Conservation (phyloP, 371 early-diverging fungal species). For the Saksenaea oblongispora region DNA sequence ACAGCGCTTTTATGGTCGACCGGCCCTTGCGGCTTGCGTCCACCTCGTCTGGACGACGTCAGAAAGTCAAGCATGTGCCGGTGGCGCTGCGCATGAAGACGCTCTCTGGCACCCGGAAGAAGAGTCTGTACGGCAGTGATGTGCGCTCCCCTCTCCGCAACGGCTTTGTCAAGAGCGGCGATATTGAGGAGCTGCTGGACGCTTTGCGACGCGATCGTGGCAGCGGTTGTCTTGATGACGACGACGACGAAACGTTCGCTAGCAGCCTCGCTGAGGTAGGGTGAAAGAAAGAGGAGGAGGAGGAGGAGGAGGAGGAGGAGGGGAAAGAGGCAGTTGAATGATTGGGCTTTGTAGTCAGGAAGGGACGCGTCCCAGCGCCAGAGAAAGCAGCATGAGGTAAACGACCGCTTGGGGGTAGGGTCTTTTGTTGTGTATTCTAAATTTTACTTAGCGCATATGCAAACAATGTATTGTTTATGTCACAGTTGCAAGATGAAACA, state of each 20-base stretch:
- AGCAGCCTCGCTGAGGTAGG: too few relatives aligned
- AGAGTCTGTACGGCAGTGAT: not conserved
- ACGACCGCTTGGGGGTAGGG: constrained; percentile 1
- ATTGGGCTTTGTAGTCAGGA: not conserved
- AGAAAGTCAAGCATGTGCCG: constrained; percentile 18
- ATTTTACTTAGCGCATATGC: constrained; percentile 41
- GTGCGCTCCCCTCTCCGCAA: not conserved
- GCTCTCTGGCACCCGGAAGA: not conserved
- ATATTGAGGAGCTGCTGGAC: not conserved
- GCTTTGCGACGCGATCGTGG: not conserved
- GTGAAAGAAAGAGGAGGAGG: not conserved
- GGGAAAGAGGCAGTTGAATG: not conserved
- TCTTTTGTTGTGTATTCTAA: constrained; percentile 34
- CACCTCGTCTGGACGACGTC: constrained; percentile 15
- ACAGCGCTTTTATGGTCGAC: not conserved
- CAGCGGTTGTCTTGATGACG: not conserved
- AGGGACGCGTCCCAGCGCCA: not conserved
- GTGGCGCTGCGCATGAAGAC: constrained; percentile 18
- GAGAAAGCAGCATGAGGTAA: not conserved
- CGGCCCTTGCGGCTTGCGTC: not conserved
- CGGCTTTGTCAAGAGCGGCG: not conserved
- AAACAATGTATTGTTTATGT: constrained; percentile 38
- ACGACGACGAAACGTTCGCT: not conserved
- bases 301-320: not conserved
- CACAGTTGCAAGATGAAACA: constrained; percentile 47